Percentiles rank a stretch among this genome's conserved stretches.
Conservation (phyloP, 2,329 filamentous ascomycete species). For the Immersiporthe knoxdaviesiana region DNA sequence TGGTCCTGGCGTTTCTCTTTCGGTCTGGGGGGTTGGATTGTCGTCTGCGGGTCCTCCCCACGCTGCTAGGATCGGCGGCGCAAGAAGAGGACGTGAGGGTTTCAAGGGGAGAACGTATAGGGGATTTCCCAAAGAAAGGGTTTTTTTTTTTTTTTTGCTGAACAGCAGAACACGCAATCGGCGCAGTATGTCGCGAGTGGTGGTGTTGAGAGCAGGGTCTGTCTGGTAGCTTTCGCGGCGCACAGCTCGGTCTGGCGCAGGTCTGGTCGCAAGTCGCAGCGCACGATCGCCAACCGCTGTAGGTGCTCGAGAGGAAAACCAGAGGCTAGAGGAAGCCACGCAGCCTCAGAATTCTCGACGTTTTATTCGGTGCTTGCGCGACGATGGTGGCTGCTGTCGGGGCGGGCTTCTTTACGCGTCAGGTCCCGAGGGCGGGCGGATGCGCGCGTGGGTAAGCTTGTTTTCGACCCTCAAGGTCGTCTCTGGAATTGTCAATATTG, state of each 20-base stretch:
- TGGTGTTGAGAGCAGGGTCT: neutral
- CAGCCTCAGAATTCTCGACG: neutral
- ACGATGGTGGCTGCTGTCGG: neutral
- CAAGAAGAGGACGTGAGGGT: neutral
- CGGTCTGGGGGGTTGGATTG: neutral
- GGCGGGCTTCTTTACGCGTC: neutral
- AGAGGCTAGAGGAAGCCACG: neutral
- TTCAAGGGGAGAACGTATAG: no score
- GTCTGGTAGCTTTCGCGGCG: constrained; percentile 2
- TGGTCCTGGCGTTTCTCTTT: neutral
- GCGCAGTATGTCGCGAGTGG: neutral
- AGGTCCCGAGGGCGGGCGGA: constrained; percentile 1
- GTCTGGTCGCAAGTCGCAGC: constrained; percentile 9
- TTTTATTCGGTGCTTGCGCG: neutral
- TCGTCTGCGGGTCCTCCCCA: neutral
- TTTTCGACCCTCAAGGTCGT: neutral
- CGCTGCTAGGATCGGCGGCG: neutral
- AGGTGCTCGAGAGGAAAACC: neutral
- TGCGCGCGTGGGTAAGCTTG: constrained; percentile 3
- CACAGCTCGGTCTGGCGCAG: neutral
- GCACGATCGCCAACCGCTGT: neutral
- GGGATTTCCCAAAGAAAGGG: no score
- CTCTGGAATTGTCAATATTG: neutral
- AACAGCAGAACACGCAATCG: neutral
- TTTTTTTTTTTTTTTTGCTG: neutral